A percentile compares a stretch with the other conserved stretches of the same genome.
Conservation (phyloP, 331 rosid genomes). For the Acacia concinna region DNA sequence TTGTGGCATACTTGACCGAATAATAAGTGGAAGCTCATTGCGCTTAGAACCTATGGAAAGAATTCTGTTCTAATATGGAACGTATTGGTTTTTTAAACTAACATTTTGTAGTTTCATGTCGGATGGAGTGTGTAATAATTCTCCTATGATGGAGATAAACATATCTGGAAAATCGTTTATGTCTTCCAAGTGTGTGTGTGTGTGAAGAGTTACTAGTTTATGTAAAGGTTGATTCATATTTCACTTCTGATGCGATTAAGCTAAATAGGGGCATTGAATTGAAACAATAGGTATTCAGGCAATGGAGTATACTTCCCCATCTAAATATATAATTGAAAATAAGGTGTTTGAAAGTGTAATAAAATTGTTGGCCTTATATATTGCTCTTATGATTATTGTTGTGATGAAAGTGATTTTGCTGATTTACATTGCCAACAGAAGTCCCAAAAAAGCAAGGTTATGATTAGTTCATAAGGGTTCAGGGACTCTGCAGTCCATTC, state of each 20-base stretch:
- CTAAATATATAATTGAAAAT: neutral
- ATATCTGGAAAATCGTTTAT: constrained; percentile 14
- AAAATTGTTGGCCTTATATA: constrained; percentile 7
- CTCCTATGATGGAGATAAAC: constrained; percentile 8
- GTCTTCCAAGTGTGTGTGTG: neutral
- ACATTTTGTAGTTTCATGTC: constrained; percentile 3
- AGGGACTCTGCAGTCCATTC: neutral
- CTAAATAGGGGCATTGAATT: neutral
- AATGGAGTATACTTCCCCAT: neutral
- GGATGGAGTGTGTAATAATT: neutral
- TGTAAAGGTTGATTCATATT: constrained; percentile 6
- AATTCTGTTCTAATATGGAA: neutral
- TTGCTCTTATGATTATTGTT: neutral
- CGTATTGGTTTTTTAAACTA: neutral
- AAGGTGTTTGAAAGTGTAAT: neutral
- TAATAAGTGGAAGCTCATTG: neutral
- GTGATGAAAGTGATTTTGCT: neutral
- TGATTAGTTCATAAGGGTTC: neutral
- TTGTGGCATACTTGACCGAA: neutral
- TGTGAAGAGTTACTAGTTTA: neutral
- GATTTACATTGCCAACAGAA: constrained; percentile 5
- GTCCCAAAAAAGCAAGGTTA: neutral
- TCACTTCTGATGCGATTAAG: neutral
- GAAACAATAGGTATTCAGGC: neutral
- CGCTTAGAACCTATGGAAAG: neutral